Evolutionary conservation across 495 filamentous ascomycete species (phyloP).

Genomic region (Massariosphaeria phaeospora): DNA sequence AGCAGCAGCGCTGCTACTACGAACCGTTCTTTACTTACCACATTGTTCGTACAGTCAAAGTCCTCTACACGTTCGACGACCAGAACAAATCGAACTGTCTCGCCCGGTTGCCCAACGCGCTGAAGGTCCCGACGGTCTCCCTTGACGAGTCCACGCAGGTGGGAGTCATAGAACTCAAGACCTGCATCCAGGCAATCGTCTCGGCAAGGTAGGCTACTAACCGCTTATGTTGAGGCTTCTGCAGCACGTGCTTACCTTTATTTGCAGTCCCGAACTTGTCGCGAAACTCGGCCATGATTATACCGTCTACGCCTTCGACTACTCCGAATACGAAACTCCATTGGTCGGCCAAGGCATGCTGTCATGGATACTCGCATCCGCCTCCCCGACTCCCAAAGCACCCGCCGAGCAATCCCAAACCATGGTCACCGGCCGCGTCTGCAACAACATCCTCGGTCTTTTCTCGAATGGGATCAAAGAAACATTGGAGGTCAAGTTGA

Average conservation of each 20-base stretch:
- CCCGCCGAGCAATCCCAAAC: conserved; percentile 59
- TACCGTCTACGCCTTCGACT: conserved; percentile 94
- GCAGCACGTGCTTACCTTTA: background rate
- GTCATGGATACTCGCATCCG: conserved; percentile 67
- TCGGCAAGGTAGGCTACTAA: conserved; percentile 54
- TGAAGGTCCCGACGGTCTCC: conserved; percentile 72
- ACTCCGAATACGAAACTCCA: conserved; percentile 87
- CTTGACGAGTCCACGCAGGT: conserved; percentile 74
- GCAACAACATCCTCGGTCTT: conserved; percentile 73
- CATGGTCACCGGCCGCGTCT: conserved; percentile 85
- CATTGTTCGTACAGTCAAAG: conserved; percentile 69
- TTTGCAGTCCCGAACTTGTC: conserved; percentile 66
- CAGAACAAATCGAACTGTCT: conserved; percentile 85
- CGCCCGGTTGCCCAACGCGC: conserved; percentile 76
- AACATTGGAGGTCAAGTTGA: conserved; percentile 89
- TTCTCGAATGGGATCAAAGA: conserved; percentile 81
- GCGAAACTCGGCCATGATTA: conserved; percentile 82
- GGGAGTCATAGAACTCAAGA: conserved; percentile 84
- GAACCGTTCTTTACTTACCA: background rate
- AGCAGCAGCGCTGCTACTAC: background rate
- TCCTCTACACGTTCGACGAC: conserved; percentile 93
- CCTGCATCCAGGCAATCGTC: conserved; percentile 83
- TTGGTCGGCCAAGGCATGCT: conserved; percentile 95
- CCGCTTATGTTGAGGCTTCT: conserved; percentile 31
- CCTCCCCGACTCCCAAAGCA: conserved; percentile 35